A percentile compares a stretch with the other conserved stretches of the same genome.
Evolutionary conservation across 192 early-diverging fungal genomes (phyloP).

Genomic region (Diversispora epigaea): DNA sequence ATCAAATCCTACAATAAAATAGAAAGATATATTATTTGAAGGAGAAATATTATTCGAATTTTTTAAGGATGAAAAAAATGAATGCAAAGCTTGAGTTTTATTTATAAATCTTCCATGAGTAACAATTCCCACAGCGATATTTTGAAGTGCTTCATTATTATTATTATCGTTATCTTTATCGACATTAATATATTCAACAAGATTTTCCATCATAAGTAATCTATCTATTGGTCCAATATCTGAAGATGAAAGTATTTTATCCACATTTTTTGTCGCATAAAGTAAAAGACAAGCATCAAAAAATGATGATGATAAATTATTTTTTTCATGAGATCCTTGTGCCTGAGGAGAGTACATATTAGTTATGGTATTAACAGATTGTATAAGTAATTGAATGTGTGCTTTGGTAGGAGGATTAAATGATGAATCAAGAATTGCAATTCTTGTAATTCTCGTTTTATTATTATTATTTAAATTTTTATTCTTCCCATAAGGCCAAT

Average conservation of each 20-base stretch:
- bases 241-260: constrained; percentile 54
- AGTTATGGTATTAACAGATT: constrained; percentile 26
- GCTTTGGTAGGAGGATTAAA: constrained; percentile 74
- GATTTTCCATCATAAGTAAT: constrained; percentile 69
- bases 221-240: constrained; percentile 61
- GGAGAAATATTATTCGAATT: not conserved
- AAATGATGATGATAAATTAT: constrained; percentile 36
- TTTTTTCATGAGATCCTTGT: not conserved
- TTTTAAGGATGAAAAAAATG: not conserved
- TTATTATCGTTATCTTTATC: not conserved
- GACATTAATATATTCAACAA: constrained; percentile 40
- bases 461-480: not conserved
- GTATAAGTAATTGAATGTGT: constrained; percentile 56
- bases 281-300: constrained; percentile 66
- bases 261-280: constrained; percentile 65
- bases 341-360: not conserved
- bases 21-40: constrained; percentile 36
- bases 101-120: constrained; percentile 69
- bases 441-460: not conserved
- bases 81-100: constrained; percentile 55
- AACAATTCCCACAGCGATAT: constrained; percentile 57
- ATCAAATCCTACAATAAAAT: constrained; percentile 81
- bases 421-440: constrained; percentile 70
- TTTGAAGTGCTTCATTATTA: constrained; percentile 30
- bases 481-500: not conserved